Base-by-base conservation (phyloP, 345 rosid species). In the Bruguiera parviflora region DNA sequence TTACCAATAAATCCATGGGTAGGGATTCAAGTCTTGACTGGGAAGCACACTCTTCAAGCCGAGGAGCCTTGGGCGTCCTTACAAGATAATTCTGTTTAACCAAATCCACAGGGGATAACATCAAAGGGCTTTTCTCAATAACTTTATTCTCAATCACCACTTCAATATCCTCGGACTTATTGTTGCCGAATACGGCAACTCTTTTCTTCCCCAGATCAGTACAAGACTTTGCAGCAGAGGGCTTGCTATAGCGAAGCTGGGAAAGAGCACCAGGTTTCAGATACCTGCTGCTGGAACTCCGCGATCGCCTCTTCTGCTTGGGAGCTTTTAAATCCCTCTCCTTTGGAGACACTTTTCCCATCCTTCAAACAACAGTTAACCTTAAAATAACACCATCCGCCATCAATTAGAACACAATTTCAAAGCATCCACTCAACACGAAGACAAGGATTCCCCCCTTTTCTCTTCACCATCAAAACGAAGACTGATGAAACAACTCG, bases 1-100 rank as follows among this genome's bases (percentile, higher is more conserved):
- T 65, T 86, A 93, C 98, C 97, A 94, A 78, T 67, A 94, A 66
- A 71, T 91, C 98, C 87, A 88, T 84, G 35, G 95, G 96, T 59
- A 94, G 97, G 74, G 90, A 82, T 69, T 94, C 97, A 0, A 94
- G 84, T 70, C 82, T 75, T 39, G 98, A 91, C 32, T 89, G 96
- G 2, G 89, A 88, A 18, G 78, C 77, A 20, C 80, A 74, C 43
- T 78, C 82, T 22, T 81, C 88, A 69, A 68, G 65, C 20, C 77
- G 82, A 5, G 97, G 97, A 9, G 96, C 91, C 78, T 80, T 88
- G 0, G 98, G 98, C 8, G 98, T 88, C 80, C 85, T 79, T 73
- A 73, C 79, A 31, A 77, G 55, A 73, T n/a, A 43, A 67, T 69
- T 83, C 69, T 87, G 89, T 47, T 82, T 83, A 39, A 61, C 75